phyloP scores from a whole-genome alignment of 495 filamentous ascomycete genomes.

The Aspergillus conjunctus region DNA sequence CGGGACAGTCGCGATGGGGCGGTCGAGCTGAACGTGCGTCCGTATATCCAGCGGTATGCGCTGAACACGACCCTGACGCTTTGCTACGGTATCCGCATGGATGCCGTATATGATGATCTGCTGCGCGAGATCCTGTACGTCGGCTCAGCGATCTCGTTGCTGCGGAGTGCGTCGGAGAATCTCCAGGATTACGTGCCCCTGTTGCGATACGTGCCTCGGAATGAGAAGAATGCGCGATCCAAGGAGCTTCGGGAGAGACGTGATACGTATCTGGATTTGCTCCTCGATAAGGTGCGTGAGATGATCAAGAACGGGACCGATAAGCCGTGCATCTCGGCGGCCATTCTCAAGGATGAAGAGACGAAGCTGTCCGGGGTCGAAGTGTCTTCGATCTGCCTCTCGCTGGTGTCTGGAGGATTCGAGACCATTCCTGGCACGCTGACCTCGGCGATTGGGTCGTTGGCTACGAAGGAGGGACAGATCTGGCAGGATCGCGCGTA shows the following conservation, averaged over 20 bases:
- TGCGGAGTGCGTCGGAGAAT: slow-evolving; percentile 54
- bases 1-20: slow-evolving; percentile 43
- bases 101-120: slow-evolving; percentile 50
- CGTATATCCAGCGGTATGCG: slow-evolving; percentile 52
- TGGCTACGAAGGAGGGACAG: slow-evolving; percentile 51
- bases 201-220: slow-evolving; percentile 50
- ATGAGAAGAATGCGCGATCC: slow-evolving; percentile 48
- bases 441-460: slow-evolving; percentile 49
- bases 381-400: slow-evolving; percentile 53
- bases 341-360: slow-evolving; percentile 54
- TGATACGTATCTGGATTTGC: slow-evolving; percentile 48
- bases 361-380: slow-evolving; percentile 51
- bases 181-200: slow-evolving; percentile 54
- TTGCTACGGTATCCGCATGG: slow-evolving; percentile 59
- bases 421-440: slow-evolving; percentile 55
- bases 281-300: slow-evolving; percentile 49
- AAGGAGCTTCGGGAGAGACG: slow-evolving; percentile 48
- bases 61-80: slow-evolving; percentile 55
- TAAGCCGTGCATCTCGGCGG: slow-evolving; percentile 54
- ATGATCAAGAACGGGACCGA: slow-evolving; percentile 54
- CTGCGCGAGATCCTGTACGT: slow-evolving; percentile 54
- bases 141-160: slow-evolving; percentile 49
- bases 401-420: slow-evolving; percentile 54
- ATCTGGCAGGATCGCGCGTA: slow-evolving; percentile 54
- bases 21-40: slow-evolving; percentile 41